These are phyloP conservation scores for Fusarium chlamydosporum DNA, from an alignment of 2,329 filamentous ascomycete species.

Conservation along the genomic window DNA sequence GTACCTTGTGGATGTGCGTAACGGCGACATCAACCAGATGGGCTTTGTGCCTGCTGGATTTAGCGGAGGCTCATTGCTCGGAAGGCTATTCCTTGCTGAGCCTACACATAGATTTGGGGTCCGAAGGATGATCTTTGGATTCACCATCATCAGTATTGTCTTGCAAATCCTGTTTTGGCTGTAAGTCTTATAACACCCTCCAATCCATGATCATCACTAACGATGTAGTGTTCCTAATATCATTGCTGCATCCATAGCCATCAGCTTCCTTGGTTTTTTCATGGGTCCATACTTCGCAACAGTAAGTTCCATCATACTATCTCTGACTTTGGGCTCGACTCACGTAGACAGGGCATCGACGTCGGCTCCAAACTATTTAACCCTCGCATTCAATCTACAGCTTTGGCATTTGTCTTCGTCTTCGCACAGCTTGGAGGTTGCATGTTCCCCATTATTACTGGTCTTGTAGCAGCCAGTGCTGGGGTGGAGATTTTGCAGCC, in stretches of 20 bases:
- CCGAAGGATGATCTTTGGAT: slow-evolving; percentile 69
- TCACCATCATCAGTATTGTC: slow-evolving; percentile 64
- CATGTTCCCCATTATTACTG: slow-evolving; percentile 69
- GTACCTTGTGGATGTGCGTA: slow-evolving; percentile 72
- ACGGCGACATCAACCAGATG: slow-evolving; percentile 68
- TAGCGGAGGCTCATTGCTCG: slow-evolving; percentile 70
- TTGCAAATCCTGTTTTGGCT: slow-evolving; percentile 74
- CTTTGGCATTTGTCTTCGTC: slow-evolving; percentile 67
- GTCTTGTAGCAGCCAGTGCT: slow-evolving; percentile 61
- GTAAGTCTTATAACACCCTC: slow-evolving; percentile 47
- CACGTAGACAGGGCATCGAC: slow-evolving; percentile 62
- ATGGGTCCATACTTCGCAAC: slow-evolving; percentile 71
- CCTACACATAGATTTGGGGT: slow-evolving; percentile 72
- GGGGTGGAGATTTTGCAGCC: slow-evolving; percentile 67
- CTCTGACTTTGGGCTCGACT: background rate
- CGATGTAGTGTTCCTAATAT: slow-evolving; percentile 58
- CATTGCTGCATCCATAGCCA: slow-evolving; percentile 65
- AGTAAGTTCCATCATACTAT: slow-evolving; percentile 52
- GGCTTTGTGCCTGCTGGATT: slow-evolving; percentile 74
- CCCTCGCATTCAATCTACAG: slow-evolving; percentile 54
- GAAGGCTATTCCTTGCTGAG: slow-evolving; percentile 69
- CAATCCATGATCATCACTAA: slow-evolving; percentile 7
- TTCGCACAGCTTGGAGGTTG: slow-evolving; percentile 69
- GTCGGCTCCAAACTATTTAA: slow-evolving; percentile 67
- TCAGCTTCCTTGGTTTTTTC: slow-evolving; percentile 70